A percentile compares a stretch with the other conserved stretches of the same genome.
Conservation (phyloP, 768 basidiomycete species). For the Russula griseocarnosa region DNA sequence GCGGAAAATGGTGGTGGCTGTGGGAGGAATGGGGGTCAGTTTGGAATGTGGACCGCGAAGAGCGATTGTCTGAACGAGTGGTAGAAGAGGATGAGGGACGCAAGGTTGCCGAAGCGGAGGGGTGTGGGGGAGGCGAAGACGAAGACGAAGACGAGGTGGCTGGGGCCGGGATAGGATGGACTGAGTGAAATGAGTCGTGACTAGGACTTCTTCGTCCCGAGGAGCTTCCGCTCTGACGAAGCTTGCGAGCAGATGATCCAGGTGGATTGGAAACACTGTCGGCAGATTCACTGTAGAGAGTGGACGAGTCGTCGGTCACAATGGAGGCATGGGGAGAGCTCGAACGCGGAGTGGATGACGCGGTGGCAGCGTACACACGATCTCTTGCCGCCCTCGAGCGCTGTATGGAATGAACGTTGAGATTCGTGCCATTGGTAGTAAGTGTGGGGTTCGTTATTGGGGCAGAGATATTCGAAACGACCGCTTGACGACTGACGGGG, state of each 20-base stretch:
- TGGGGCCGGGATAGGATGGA: conserved; percentile 33
- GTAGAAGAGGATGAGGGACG: conserved; percentile 38
- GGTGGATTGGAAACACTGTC: conserved; percentile 37
- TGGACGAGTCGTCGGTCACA: conserved; percentile 56
- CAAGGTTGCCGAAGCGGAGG: conserved; percentile 29
- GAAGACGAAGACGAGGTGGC: conserved; percentile 32
- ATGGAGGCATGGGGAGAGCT: conserved; percentile 50
- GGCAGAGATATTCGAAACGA: conserved; percentile 56
- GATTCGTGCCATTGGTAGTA: conserved; percentile 64
- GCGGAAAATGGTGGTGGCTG: conserved; percentile 42
- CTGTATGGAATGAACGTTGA: conserved; percentile 57
- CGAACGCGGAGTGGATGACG: conserved; percentile 39
- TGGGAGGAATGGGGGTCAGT: conserved; percentile 54
- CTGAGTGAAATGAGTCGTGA: conserved; percentile 51
- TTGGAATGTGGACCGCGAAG: conserved; percentile 59
- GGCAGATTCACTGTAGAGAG: conserved; percentile 50
- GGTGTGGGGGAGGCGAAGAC: conserved; percentile 22
- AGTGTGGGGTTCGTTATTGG: conserved; percentile 81
- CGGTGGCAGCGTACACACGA: conserved; percentile 43
- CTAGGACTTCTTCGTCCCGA: conserved; percentile 43
- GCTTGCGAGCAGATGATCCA: conserved; percentile 38
- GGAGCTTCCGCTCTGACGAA: conserved; percentile 50
- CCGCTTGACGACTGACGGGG: conserved; percentile 40
- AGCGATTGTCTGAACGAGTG: conserved; percentile 53
- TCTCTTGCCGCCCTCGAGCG: conserved; percentile 54